These are phyloP conservation scores for Imleria badia DNA, from an alignment of 768 basidiomycete species.

Conservation along the genomic window DNA sequence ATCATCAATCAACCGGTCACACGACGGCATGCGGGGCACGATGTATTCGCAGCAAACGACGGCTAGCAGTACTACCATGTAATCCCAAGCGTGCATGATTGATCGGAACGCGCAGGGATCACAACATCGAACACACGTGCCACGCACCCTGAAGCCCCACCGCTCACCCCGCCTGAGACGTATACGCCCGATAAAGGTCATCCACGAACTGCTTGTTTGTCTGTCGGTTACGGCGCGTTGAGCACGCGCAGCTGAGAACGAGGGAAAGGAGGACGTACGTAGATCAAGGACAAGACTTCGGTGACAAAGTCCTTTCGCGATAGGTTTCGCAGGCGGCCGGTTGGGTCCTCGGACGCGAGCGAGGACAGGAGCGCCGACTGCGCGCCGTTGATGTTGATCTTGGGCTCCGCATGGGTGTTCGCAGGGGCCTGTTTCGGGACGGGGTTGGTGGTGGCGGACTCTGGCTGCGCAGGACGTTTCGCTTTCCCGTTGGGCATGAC, in stretches of 20 bases:
- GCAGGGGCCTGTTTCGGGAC: conserved; percentile 2
- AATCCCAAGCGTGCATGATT: conserved; percentile 1
- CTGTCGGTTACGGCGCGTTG: conserved; percentile 32
- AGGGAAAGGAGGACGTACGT: conserved; percentile 41
- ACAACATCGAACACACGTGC: background rate
- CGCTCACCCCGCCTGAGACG: conserved; percentile 17
- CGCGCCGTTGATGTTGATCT: conserved; percentile 19
- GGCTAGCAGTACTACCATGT: conserved; percentile 10
- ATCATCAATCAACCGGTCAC: no score
- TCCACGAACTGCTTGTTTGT: conserved; percentile 69
- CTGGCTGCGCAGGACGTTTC: conserved; percentile 13
- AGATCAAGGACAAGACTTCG: conserved; percentile 59
- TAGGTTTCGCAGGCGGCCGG: conserved; percentile 24
- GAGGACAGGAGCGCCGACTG: conserved; percentile 27
- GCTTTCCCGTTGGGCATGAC: conserved; percentile 27
- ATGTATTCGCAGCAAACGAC: conserved; percentile 14
- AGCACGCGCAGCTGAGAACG: background rate
- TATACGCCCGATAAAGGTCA: conserved; percentile 55
- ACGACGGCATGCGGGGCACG: background rate
- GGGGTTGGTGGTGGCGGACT: background rate
- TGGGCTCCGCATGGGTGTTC: conserved; percentile 3
- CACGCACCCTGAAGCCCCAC: background rate
- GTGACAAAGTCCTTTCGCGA: conserved; percentile 58
- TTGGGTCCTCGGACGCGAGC: conserved; percentile 19
- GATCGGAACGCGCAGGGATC: background rate